Base-by-base conservation (phyloP, 768 basidiomycete species). In the Kwoniella botswanensis region DNA sequence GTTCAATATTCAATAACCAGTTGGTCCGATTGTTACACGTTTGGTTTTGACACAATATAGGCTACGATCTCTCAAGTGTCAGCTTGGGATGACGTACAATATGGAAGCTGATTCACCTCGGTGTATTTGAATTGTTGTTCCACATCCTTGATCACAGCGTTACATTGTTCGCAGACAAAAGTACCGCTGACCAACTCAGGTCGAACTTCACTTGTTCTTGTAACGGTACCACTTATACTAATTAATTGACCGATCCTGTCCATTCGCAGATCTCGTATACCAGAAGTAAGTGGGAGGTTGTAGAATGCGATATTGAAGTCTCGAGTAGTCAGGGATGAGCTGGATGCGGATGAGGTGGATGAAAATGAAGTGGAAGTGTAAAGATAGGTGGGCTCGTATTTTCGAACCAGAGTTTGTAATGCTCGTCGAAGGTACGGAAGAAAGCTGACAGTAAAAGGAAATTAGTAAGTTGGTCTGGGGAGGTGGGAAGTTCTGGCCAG, bases 121-220 rank as follows among this genome's bases (percentile, higher is more conserved):
- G 97, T 99, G 82, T 98, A 98, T 82, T 98, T 99, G 88, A 99
- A 99, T 82, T 99, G 97, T 82, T 99, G 97, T 81, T 99, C 97
- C 59, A 99, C 90, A 79, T 98, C 96, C 65, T 91, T 89, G 26
- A 98, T 91, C 12, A 91, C 86, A 41, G 92, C 93, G 57, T 89
- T 88, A 80, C 97, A 99, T 54, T 91, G 88, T 83, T 93, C 91
- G 76, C 97, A 99, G 58, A 91, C 89, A 82, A 97, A 99, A 69
- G 92, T 94, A 21, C 96, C 97, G 77, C 88, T 94, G 21, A 98
- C 86, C 60, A 99, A 85, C 84, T 98, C 97, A 1, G 97, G 97
- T 41, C 97, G 87, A 56, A 99, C 97, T 86, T 99, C 97, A 75
- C 93, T 94, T 3, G 97, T 99, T 63, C 97, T 88, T 1, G 97